These are phyloP conservation scores for Decorospora gaudefroyi DNA, from an alignment of 2,329 filamentous ascomycete genomes.

Conservation along the genomic window DNA sequence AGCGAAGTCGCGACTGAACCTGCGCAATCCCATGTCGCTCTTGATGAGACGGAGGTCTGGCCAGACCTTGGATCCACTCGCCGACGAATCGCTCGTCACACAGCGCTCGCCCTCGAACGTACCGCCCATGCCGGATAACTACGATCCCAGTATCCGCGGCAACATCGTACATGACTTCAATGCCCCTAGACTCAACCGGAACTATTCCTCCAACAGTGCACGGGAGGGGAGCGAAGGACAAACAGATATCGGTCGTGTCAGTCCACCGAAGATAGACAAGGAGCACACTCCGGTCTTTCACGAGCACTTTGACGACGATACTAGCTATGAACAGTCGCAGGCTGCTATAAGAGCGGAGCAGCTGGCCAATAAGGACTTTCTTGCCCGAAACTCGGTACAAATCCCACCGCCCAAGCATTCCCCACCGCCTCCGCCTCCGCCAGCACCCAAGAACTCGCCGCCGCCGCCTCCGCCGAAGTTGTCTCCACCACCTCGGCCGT, in stretches of 20 bases:
- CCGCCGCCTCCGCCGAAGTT: slow-evolving; percentile 14
- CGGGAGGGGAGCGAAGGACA: slow-evolving; percentile 27
- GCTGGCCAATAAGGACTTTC: slow-evolving; percentile 55
- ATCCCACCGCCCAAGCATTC: slow-evolving; percentile 33
- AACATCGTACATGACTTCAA: slow-evolving; percentile 69
- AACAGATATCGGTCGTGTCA: slow-evolving; percentile 32
- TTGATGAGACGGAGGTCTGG: slow-evolving; percentile 62
- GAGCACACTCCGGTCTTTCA: slow-evolving; percentile 63
- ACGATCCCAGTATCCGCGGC: slow-evolving; percentile 66
- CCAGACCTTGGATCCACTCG: slow-evolving; percentile 53
- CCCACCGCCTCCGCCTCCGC: slow-evolving; percentile 20
- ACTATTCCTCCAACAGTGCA: slow-evolving; percentile 44
- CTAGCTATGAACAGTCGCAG: slow-evolving; percentile 47
- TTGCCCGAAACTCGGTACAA: slow-evolving; percentile 50
- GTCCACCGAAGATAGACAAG: slow-evolving; percentile 45
- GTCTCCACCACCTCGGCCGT: slow-evolving; percentile 18
- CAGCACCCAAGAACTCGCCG: slow-evolving; percentile 23
- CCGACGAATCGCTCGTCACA: slow-evolving; percentile 58
- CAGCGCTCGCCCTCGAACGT: slow-evolving; percentile 53
- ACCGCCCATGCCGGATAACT: slow-evolving; percentile 61
- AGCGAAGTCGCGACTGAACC: slow-evolving; percentile 58
- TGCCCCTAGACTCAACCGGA: slow-evolving; percentile 58
- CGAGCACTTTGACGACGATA: slow-evolving; percentile 64
- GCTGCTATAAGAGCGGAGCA: slow-evolving; percentile 54
- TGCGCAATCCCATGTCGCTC: slow-evolving; percentile 65